These are phyloP conservation scores for Colletotrichum sp. DNA, from an alignment of 2,329 filamentous ascomycete genomes.

Conservation along the genomic window DNA sequence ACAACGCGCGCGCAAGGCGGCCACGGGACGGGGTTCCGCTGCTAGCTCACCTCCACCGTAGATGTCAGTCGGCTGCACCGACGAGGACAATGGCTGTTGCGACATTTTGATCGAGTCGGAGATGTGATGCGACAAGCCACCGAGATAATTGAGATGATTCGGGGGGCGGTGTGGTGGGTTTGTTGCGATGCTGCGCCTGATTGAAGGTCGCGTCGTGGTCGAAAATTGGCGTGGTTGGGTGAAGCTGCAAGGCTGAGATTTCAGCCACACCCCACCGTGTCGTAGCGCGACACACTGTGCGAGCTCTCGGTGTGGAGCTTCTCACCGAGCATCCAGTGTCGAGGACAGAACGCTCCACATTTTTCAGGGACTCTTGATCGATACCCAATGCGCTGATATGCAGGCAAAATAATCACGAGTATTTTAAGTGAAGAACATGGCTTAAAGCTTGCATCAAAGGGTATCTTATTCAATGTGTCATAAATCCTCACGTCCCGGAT, in stretches of 20 bases:
- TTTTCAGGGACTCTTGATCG: neutral
- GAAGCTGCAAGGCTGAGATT: constrained; percentile 22
- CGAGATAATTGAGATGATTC: constrained; percentile 1
- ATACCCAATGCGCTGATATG: neutral
- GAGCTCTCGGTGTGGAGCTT: constrained; percentile 12
- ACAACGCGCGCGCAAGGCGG: neutral
- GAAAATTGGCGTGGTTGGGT: constrained; percentile 18
- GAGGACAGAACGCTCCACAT: neutral
- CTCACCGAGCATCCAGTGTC: constrained; percentile 6
- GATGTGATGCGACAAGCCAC: constrained; percentile 1
- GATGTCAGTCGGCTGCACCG: constrained; percentile 65
- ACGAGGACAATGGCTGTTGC: constrained; percentile 59
- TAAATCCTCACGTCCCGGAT: neutral
- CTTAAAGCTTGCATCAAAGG: neutral
- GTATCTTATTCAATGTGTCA: neutral
- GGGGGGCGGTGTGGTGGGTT: neutral
- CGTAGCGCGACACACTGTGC: constrained; percentile 15
- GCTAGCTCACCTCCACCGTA: constrained; percentile 63
- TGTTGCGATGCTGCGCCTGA: constrained; percentile 12
- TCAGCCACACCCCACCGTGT: constrained; percentile 19
- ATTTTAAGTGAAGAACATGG: neutral
- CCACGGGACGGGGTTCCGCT: neutral
- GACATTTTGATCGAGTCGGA: constrained; percentile 48
- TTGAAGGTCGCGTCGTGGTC: constrained; percentile 12
- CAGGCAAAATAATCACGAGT: fast-evolving